Base-by-base conservation (phyloP, 345 rosid genomes). In the Eucalyptus tenuipes region DNA sequence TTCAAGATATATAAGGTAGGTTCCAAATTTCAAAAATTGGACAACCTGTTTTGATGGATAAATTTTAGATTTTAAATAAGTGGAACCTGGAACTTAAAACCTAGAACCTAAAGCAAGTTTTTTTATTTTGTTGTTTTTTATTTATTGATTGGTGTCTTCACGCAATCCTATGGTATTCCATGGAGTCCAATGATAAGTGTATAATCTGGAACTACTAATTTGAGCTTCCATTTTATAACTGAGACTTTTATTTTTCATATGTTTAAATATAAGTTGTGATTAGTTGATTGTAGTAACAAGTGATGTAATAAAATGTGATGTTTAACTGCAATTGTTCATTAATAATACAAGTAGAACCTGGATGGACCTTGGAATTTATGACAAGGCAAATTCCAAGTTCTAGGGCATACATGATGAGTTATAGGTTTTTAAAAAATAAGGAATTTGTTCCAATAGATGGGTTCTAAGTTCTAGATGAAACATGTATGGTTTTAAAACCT, bases 1-100 rank as follows among this genome's bases (percentile, higher is more conserved):
- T 52, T 18, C 2, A 2, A 52, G 10, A 0, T 52, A 52, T 52
- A 0, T 52, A 52, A 0, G 24, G 10, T 52, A 52, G 0, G 24
- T 52, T 52, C 0, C 0, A 18, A 0, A 18, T 18, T 52, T 52
- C 0, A 52, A 52, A 52, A 52, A 7, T 52, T 8, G 0, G 10
- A 52, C 2, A 50, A 50, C 2, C 0, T 17, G 22, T 50, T 50
- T 50, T 50, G 1, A 50, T 1, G 0, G 1, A 52, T 52, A 52
- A 0, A 52, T 52, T 52, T 0, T 52, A 52, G 3, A 0, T 52
- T 52, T 0, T 0, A 52, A 18, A 0, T 52, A 52, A 24, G 10
- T 20, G 24, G 10, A 52, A 52, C 0, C 0, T 7, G 1, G 3
- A 50, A 50, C 20, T 16, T 50, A 50, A 8, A 50, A 50, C 4